Base-by-base conservation (phyloP, 2,329 filamentous ascomycete species). In the Cercospora beticola region DNA sequence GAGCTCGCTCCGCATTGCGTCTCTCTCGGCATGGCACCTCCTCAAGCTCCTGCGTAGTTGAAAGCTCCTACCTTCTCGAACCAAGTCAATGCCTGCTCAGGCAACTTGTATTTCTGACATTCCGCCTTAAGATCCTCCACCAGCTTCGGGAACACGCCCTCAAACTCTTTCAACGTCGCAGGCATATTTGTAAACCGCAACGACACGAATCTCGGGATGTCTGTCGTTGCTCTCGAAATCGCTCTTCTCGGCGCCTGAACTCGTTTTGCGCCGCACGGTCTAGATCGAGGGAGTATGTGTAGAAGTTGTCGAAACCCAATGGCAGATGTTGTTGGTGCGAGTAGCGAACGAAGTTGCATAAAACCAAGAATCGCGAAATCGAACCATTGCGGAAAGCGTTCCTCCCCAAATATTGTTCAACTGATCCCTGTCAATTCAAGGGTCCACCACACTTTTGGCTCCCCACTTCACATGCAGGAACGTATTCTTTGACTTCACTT, bases 91-190 rank as follows among this genome's bases (percentile, higher is more conserved):
- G 93, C 91, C 81, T 91, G 87, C 74, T 90, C 82, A 64, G 95
- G 94, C 31, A 97, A 85, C 70, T 94, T 93, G 85, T 96, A 97
- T 76, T 88, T 85, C 79, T 89, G 87, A 74, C 90, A 91, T 83
- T 95, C 89, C 72, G 88, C 89, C 74, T 94, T 86, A 67, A 99
- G 84, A 77, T 93, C 92, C 79, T 92, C 87, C 77, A 94, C 89
- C 73, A 99, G 88, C 81, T 90, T 90, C 66, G 93, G 92, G 84
- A 94, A 98, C 79, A 97, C 87, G 57, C 89, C 85, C 86, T 98
- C 93, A 80, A 99, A 99, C 77, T 97, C 90, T 77, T 91, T 85
- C 68, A 94, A 88, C 60, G 90, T 94, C 62, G 90, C 90, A 74
- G 89, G 89, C 85, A 95, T 89, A 58, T 64, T 75, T 73, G 62